Evolutionary conservation across 129 eudicot species (phyloP), one percentile per base, ranked within the genome.

Genomic region (Ambrosia artemisiifolia): DNA sequence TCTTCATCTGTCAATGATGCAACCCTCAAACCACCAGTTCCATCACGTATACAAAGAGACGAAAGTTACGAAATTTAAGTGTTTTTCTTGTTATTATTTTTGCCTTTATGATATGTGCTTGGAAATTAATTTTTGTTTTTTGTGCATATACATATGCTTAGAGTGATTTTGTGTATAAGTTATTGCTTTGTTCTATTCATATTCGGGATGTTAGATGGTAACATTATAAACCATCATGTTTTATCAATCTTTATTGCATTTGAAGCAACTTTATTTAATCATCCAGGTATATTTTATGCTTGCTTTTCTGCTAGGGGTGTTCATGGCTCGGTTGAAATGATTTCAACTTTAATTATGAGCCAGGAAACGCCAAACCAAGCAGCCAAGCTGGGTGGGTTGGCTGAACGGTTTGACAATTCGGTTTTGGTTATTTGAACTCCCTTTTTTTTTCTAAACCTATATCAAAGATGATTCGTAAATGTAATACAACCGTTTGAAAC

Each of bases 11-110:
- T 73, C 71, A 67, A 75, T 59, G 85, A 79, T 73, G 84, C 55
- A 36, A 73, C 79, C 20, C 78, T 90, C 83, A 55, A 13, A 53
- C 88, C 96, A 60, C 96, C 96, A 6, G 67, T 48, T 46, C 87
- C 87, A 9, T 77, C 78, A 9, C 51, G 33, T 1, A 85, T 90
- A 72, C 47, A 50, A 24, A 74, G 93, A 76, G 91, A 83, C 55
- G 66, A 28, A 13, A 70, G 62, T 46, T 82, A 74, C 74, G 48
- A 62, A 48, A 34, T 6, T 34, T 42, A 47, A 40, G 64, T 48
- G 64, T 36, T 18, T 53, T 55, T 55, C 6, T 51, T n/a, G 7
- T 51, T 6, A 40, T 40, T 40, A 40, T 40, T 40, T 54, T 43
- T 53, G 53, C n/a, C 19, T 7, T 13, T 55, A 10, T 47, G 28